Evolutionary conservation across 2,329 filamentous ascomycete genomes (phyloP).

Genomic region (Cryphonectria japonica): DNA sequence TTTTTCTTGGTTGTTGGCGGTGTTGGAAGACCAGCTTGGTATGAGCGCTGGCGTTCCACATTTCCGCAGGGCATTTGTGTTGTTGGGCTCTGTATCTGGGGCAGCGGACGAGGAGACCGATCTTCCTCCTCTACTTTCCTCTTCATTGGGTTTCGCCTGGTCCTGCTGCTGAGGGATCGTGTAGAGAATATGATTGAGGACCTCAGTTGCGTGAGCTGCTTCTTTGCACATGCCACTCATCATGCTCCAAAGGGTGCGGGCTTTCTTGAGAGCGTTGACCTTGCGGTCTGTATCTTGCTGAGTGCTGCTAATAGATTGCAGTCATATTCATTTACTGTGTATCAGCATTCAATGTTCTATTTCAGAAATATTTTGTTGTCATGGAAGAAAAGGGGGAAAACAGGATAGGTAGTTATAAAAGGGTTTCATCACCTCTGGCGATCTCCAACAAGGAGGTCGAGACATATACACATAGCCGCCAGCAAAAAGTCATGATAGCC

Average conservation of each 20-base stretch:
- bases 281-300: slow-evolving; percentile 30
- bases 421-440: slow-evolving; percentile 41
- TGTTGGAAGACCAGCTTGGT: slow-evolving; percentile 14
- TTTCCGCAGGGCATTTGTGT: background rate
- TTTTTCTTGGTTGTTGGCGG: slow-evolving; percentile 7
- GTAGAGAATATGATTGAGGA: slow-evolving; percentile 48
- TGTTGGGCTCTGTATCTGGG: background rate
- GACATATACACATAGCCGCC: slow-evolving; percentile 62
- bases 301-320: background rate
- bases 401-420: no score
- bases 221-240: slow-evolving; percentile 45
- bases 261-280: slow-evolving; percentile 43
- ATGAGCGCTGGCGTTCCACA: background rate
- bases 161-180: slow-evolving; percentile 34
- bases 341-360: background rate
- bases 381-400: background rate
- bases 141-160: background rate
- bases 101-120: background rate
- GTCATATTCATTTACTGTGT: background rate
- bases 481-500: slow-evolving; percentile 61
- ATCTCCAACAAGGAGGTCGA: slow-evolving; percentile 50
- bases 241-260: slow-evolving; percentile 48
- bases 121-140: no score
- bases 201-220: slow-evolving; percentile 46
- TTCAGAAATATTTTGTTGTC: no score